phyloP scores from a whole-genome alignment of 805 yeast species.

The Starmerella scarabaei region DNA sequence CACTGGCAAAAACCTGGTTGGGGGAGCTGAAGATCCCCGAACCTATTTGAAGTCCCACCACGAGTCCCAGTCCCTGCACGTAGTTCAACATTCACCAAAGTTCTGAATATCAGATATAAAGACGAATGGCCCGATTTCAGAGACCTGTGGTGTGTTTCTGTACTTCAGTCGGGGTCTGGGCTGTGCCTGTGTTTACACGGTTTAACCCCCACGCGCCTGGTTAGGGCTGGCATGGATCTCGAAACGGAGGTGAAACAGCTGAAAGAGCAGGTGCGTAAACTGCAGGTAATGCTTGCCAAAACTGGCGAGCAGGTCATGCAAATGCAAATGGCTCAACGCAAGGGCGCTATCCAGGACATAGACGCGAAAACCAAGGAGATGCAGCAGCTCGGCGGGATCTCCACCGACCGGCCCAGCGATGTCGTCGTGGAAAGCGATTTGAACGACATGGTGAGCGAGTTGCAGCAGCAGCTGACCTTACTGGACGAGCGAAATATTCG shows the following conservation, averaged over 20 bases:
- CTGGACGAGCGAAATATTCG: constrained; percentile 62
- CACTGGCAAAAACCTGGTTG: constrained; percentile 27
- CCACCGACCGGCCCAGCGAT: constrained; percentile 12
- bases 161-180: too few species aligned
- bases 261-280: constrained; percentile 44
- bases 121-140: too few species aligned
- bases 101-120: too few species aligned
- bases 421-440: constrained; percentile 67
- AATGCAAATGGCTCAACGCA: constrained; percentile 48
- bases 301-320: constrained; percentile 72
- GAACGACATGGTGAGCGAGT: constrained; percentile 74
- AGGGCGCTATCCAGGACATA: constrained; percentile 20
- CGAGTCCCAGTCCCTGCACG: constrained; percentile 30
- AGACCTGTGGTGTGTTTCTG: too few species aligned
- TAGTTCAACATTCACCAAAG: constrained; percentile 20
- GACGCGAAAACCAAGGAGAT: constrained; percentile 18
- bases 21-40: constrained; percentile 35
- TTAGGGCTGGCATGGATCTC: constrained; percentile 3
- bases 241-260: constrained; percentile 25
- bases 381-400: constrained; percentile 18
- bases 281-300: constrained; percentile 49
- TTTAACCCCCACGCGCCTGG: too few species aligned
- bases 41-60: constrained; percentile 34
- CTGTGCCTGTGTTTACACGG: too few species aligned
- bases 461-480: constrained; percentile 73